phyloP scores from a whole-genome alignment of 2,329 filamentous ascomycete genomes.

The Ceratocystis ficicola region DNA sequence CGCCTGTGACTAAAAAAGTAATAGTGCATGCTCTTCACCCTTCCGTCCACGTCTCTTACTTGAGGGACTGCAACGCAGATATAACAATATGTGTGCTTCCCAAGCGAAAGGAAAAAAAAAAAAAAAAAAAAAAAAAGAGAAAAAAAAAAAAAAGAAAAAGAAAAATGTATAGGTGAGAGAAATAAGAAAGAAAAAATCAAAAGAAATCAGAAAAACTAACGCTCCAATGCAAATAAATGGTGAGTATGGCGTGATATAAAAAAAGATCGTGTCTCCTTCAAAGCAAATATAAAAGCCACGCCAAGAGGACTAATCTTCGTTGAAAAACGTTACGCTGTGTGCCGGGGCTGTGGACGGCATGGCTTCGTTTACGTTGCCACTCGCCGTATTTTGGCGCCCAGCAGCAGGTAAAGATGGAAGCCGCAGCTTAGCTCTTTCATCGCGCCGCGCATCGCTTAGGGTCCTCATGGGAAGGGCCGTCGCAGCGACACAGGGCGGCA shows the following conservation, averaged over 20 bases:
- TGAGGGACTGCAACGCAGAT: neutral
- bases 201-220: slow-evolving; percentile 1
- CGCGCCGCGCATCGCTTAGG: slow-evolving; percentile 39
- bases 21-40: neutral
- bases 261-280: neutral
- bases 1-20: neutral
- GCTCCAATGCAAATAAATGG: slow-evolving; percentile 10
- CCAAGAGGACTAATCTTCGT: slow-evolving; percentile 11
- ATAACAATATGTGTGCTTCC: neutral
- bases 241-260: neutral
- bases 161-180: neutral
- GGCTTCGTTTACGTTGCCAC: slow-evolving; percentile 46
- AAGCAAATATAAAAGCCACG: neutral
- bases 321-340: slow-evolving; percentile 28
- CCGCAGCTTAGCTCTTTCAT: slow-evolving; percentile 28
- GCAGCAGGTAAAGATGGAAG: neutral
- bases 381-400: slow-evolving; percentile 28
- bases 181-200: slow-evolving; percentile 2
- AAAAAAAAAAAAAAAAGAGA: neutral
- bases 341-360: slow-evolving; percentile 44
- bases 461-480: slow-evolving; percentile 39
- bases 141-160: neutral
- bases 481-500: slow-evolving; percentile 35
- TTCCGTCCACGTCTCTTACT: too few species aligned
- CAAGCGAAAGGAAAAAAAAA: neutral